phyloP scores from a whole-genome alignment of 768 basidiomycete species.

The Mycena chlorophos region DNA sequence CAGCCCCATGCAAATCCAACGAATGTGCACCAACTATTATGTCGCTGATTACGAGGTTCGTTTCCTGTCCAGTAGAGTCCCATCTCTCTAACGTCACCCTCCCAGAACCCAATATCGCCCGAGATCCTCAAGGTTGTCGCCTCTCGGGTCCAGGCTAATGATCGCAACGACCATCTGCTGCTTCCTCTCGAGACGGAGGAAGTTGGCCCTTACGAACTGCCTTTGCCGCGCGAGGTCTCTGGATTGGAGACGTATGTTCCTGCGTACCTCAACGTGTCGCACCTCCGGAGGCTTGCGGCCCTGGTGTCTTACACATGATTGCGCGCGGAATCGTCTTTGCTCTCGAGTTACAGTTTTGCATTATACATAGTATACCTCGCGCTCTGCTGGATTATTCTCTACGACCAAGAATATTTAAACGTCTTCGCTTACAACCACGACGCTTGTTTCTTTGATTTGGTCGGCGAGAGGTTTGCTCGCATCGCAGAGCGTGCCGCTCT shows the following conservation, averaged over 20 bases:
- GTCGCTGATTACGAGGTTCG: constrained; percentile 97
- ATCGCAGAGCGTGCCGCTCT: background rate
- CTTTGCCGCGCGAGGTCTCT: constrained; percentile 90
- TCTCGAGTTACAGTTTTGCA: constrained; percentile 21
- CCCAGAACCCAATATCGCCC: constrained; percentile 90
- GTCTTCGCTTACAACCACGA: constrained; percentile 16
- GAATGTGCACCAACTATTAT: constrained; percentile 98
- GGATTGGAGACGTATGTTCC: constrained; percentile 97
- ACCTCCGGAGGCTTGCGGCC: constrained; percentile 84
- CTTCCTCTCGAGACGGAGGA: constrained; percentile 96
- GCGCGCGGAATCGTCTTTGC: constrained; percentile 6
- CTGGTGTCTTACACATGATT: constrained; percentile 74
- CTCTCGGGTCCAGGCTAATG: constrained; percentile 91
- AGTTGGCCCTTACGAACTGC: constrained; percentile 92
- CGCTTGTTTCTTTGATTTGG: background rate
- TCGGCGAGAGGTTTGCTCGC: background rate
- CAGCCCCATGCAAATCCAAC: constrained; percentile 98
- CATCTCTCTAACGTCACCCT: constrained; percentile 8
- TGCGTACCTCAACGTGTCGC: constrained; percentile 86
- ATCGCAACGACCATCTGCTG: constrained; percentile 94
- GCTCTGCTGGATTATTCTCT: constrained; percentile 43
- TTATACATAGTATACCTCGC: constrained; percentile 41
- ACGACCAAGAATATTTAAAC: constrained; percentile 38
- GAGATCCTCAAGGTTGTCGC: constrained; percentile 97
- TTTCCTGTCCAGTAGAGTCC: background rate